phyloP scores from a whole-genome alignment of 177 flowering plant genomes.

The Tripterygium wilfordii region DNA sequence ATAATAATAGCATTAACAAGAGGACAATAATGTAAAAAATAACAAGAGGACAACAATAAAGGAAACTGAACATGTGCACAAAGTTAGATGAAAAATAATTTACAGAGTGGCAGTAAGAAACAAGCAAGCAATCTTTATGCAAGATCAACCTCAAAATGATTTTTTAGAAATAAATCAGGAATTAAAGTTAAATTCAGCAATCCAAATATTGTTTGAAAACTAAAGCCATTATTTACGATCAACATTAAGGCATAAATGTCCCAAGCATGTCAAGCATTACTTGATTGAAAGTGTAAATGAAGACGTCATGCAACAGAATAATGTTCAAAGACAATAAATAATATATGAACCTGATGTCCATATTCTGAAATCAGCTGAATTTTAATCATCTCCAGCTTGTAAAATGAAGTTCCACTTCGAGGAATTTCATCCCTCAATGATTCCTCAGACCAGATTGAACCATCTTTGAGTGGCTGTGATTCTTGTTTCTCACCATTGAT shows the following conservation, averaged over 20 bases:
- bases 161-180: too few species aligned
- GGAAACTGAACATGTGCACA: too few species aligned
- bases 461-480: conserved; percentile 30
- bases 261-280: not conserved
- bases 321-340: not conserved
- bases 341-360: conserved; percentile 50
- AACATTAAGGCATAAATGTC: not conserved
- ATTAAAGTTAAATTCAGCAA: too few species aligned
- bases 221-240: not conserved
- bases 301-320: not conserved
- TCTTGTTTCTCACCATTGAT: conserved; percentile 39
- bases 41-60: too few species aligned
- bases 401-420: conserved; percentile 54
- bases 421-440: conserved; percentile 35
- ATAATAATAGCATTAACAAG: too few species aligned
- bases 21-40: too few species aligned
- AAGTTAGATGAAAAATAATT: too few species aligned
- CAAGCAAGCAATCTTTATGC: too few species aligned
- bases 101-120: too few species aligned
- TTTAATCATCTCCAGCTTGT: conserved; percentile 79
- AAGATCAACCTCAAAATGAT: too few species aligned
- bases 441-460: conserved; percentile 34
- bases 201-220: too few species aligned
- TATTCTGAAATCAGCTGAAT: conserved; percentile 64
- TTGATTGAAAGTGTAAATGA: not conserved